Evolutionary conservation across 768 basidiomycete species (phyloP), one percentile per base, ranked within the genome.

Genomic region (Rhizopogon vinicolor): DNA sequence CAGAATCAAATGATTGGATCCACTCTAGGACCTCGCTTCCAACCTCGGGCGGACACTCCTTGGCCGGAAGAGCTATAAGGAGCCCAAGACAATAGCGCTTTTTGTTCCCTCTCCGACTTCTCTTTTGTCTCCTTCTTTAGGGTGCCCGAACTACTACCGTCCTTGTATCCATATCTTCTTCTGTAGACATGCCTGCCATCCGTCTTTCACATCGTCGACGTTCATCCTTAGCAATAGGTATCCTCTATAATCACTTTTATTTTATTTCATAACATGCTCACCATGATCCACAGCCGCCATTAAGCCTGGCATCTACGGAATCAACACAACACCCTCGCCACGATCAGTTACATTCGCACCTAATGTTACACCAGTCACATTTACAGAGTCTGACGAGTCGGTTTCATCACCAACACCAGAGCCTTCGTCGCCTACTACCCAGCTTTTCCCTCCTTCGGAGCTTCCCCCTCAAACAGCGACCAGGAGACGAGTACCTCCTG

Each of bases 271-370:
- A 28, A 16, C 18, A 29, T 29, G 0, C 22, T 3, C 9, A 40
- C 29, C 8, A 18, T 33, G 16, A 46, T 46, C 18, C 16, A 14
- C 18, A 48, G 55, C 63, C 63, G 73, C 72, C 29, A 77, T 78
- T 52, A 84, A 80, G 59, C 69, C 83, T 4, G 83, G 82, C 14
- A 75, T 75, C 54, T 84, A 85, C 48, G 81, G 81, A 28, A 72
- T 77, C 53, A 62, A 67, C 52, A 51, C 51, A 7, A 63, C 75
- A 2, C 65, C 73, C 0, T 72, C 77, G 0, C 72, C 78, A n/a
- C 74, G 77, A 1, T 71, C 75, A 5, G 80, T 86, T 28, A 83
- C 81, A 0, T 87, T 87, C 48, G 84, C 84, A 1, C 83, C 83
- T 40, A 84, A 84, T 58, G 73, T 84, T 25, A 84, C 83, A 0